Base-by-base conservation (phyloP, 768 basidiomycete species). In the Nevesoporus exiguus region DNA sequence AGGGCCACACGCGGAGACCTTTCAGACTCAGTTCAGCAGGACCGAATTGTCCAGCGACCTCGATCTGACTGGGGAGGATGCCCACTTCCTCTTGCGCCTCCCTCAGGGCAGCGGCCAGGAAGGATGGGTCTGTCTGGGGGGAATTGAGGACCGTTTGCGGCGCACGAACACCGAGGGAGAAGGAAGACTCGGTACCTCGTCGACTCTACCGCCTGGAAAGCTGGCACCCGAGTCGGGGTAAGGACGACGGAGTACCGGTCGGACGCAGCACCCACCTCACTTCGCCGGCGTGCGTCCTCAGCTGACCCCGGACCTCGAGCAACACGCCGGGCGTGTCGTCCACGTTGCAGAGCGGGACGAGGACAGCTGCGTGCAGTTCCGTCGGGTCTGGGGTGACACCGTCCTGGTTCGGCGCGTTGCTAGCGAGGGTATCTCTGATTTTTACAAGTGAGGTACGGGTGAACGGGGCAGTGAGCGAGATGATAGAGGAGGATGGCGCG, bases 331-430 rank as follows among this genome's bases (percentile, higher is more conserved):
- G 86, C 14, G 74, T 72, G 47, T 77, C 76, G 30, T 78, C 73
- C 19, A 91, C 84, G 62, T 92, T 91, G 71, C 89, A 91, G 47
- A 91, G 73, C 0, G 88, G 88, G 58, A 92, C 80, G 47, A 91
- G 72, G 24, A 92, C 85, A 4, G 86, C 86, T 10, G 90, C 90
- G 61, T 82, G 77, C 33, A 66, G 61, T 58, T 77, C 74, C 21
- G 56, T 46, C 17, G 55, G 56, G 47, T 64, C 57, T 49, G 61
- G 59, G 27, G 55, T 53, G 49, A 60, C 57, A 31, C 42, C 44
- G 19, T 63, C 36, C 37, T 62, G 58, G 39, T 57, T 49, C 31
- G 39, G 57, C 14, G 8, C 27, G 27, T 4, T 29, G 27, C 27
- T 45, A 1, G 51, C 46, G 9, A 78, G 70, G 7, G 65, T 63